Evolutionary conservation across 345 rosid genomes (phyloP).

Genomic region (Turnera subulata): DNA sequence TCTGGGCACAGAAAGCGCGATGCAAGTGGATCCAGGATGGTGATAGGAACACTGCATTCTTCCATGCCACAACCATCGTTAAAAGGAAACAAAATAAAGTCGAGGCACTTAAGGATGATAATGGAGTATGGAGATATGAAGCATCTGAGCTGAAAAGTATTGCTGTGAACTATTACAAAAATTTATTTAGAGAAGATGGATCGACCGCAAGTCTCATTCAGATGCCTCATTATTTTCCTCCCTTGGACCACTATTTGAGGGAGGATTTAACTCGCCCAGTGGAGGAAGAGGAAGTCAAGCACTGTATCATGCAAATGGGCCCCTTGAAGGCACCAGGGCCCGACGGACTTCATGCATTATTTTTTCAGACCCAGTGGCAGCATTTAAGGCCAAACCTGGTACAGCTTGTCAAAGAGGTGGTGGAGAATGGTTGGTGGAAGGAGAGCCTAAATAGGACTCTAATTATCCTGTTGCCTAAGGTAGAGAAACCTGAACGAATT

Average conservation of each 20-base stretch:
- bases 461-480: not conserved
- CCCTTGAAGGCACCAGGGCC: no score
- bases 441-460: not conserved
- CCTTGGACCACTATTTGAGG: not conserved
- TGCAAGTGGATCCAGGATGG: not conserved
- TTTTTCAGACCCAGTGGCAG: not conserved
- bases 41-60: not conserved
- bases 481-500: not conserved
- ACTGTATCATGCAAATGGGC: no score
- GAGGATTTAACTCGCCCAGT: no score
- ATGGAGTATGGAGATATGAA: not conserved
- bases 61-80: not conserved
- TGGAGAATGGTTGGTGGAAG: not conserved
- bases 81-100: not conserved
- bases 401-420: not conserved
- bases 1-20: not conserved
- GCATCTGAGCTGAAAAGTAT: not conserved
- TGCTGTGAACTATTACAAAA: not conserved
- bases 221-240: not conserved
- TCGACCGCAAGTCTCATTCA: not conserved
- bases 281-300: no score
- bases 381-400: no score
- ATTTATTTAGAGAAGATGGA: not conserved
- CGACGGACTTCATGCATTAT: no score
- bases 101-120: not conserved